Evolutionary conservation across 2,329 filamentous ascomycete species (phyloP).

Genomic region (Colletotrichum sublineola): DNA sequence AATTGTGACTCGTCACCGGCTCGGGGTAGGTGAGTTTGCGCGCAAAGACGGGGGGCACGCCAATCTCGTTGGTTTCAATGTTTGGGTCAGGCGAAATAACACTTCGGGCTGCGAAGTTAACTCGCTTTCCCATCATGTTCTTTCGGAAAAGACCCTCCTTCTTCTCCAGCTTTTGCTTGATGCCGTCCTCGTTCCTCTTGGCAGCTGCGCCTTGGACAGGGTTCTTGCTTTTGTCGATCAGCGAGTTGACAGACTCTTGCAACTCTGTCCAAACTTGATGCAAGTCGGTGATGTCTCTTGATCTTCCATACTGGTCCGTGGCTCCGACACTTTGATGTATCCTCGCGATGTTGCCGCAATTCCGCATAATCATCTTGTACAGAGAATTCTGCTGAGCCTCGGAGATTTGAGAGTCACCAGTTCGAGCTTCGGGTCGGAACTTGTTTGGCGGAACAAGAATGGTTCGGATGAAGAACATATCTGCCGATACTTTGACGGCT

Average conservation of each 20-base stretch:
- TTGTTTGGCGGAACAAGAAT: conserved; percentile 93
- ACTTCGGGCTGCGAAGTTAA: conserved; percentile 97
- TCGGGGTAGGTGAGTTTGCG: conserved; percentile 97
- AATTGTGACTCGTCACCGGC: conserved; percentile 97
- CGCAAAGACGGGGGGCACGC: conserved; percentile 97
- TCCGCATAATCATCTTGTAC: conserved; percentile 86
- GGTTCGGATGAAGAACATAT: conserved; percentile 94
- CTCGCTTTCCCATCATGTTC: conserved; percentile 99
- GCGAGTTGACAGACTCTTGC: conserved; percentile 91
- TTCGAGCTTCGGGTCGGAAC: conserved; percentile 88
- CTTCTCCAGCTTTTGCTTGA: conserved; percentile 98
- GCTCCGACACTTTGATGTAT: conserved; percentile 67
- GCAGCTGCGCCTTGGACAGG: conserved; percentile 83
- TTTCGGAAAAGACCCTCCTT: conserved; percentile 98
- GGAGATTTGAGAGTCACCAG: conserved; percentile 83
- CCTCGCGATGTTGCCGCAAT: conserved; percentile 79
- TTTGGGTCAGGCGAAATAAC: conserved; percentile 99
- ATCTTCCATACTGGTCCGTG: conserved; percentile 59
- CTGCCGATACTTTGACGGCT: conserved; percentile 71
- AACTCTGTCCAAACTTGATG: conserved; percentile 86
- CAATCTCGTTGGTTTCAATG: conserved; percentile 98
- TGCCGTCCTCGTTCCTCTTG: conserved; percentile 87
- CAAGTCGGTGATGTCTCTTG: conserved; percentile 78
- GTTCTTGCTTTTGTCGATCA: conserved; percentile 91
- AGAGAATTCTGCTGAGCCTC: conserved; percentile 91